phyloP scores from a whole-genome alignment of 225 moss, liverwort and hornwort species.

The Rhytidiadelphus loreus region DNA sequence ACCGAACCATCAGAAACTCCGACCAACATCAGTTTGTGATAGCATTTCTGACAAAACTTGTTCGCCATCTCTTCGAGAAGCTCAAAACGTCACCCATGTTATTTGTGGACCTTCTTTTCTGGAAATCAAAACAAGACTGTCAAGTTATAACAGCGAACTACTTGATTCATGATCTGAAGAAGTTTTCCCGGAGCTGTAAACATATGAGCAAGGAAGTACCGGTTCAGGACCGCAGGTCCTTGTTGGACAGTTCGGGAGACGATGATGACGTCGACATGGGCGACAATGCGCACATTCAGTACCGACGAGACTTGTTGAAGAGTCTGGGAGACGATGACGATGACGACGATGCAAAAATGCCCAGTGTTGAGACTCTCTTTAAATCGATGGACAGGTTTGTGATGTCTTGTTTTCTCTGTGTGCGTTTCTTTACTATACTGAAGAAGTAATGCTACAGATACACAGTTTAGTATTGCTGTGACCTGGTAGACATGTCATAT shows the following conservation, averaged over 20 bases:
- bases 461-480: no score
- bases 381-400: slow-evolving; percentile 24
- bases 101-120: slow-evolving; percentile 90
- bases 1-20: slow-evolving; percentile 34
- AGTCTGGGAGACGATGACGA: slow-evolving; percentile 49
- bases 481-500: neutral
- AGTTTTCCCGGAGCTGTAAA: slow-evolving; percentile 1
- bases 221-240: slow-evolving; percentile 36
- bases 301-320: slow-evolving; percentile 32
- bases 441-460: neutral
- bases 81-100: slow-evolving; percentile 67
- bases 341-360: slow-evolving; percentile 13
- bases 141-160: slow-evolving; percentile 74
- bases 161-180: slow-evolving; percentile 41
- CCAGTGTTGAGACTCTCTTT: neutral
- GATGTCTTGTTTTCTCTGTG: neutral
- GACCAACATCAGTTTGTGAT: slow-evolving; percentile 68
- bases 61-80: slow-evolving; percentile 68
- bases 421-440: neutral
- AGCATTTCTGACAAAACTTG: slow-evolving; percentile 62
- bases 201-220: neutral
- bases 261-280: slow-evolving; percentile 38
- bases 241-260: slow-evolving; percentile 36
- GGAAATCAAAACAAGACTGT: slow-evolving; percentile 81
- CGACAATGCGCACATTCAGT: slow-evolving; percentile 16